Evolutionary conservation across 352 stramenopile genomes (phyloP).

Genomic region (Phytopythium chamaehyphon): DNA sequence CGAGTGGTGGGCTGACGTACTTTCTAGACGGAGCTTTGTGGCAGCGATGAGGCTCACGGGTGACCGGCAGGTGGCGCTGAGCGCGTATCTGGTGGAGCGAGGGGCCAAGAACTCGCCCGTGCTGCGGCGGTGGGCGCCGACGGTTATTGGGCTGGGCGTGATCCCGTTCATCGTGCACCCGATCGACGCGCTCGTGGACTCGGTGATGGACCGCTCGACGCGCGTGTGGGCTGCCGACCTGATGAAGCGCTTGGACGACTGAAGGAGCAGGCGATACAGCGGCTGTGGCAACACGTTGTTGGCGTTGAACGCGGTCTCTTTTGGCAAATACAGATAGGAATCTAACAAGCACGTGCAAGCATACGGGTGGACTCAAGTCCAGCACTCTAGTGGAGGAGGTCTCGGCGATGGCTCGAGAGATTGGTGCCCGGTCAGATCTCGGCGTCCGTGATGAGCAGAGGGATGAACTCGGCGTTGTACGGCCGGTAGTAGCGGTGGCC

Average conservation of each 20-base stretch:
- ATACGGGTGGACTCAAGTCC: too few relatives aligned
- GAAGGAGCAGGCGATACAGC: too few relatives aligned
- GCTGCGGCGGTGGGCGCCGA: conserved; percentile 56
- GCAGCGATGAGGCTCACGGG: too few relatives aligned
- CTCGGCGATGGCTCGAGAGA: too few relatives aligned
- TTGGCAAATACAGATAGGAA: too few relatives aligned
- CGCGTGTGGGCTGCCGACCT: conserved; percentile 40
- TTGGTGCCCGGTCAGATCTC: background rate
- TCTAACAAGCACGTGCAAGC: too few relatives aligned
- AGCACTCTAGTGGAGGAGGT: too few relatives aligned
- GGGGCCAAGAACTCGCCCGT: conserved; percentile 37
- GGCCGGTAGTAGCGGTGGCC: conserved; percentile 63
- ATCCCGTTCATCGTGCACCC: conserved; percentile 89
- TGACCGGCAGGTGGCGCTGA: conserved; percentile 49
- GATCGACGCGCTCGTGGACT: conserved; percentile 71
- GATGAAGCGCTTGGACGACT: conserved; percentile 24
- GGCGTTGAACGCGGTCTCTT: too few relatives aligned
- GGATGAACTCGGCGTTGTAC: conserved; percentile 63
- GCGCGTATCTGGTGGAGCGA: conserved; percentile 26
- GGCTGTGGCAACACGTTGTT: too few relatives aligned
- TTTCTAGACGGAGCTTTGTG: too few relatives aligned
- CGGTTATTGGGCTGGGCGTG: conserved; percentile 64
- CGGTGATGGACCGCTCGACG: conserved; percentile 45
- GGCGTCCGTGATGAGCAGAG: conserved; percentile 32
- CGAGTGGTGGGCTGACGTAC: conserved; percentile 28